A percentile compares a stretch with the other conserved stretches of the same genome.
Conservation (phyloP, 805 yeast genomes). For the Brettanomyces bruxellensis region DNA sequence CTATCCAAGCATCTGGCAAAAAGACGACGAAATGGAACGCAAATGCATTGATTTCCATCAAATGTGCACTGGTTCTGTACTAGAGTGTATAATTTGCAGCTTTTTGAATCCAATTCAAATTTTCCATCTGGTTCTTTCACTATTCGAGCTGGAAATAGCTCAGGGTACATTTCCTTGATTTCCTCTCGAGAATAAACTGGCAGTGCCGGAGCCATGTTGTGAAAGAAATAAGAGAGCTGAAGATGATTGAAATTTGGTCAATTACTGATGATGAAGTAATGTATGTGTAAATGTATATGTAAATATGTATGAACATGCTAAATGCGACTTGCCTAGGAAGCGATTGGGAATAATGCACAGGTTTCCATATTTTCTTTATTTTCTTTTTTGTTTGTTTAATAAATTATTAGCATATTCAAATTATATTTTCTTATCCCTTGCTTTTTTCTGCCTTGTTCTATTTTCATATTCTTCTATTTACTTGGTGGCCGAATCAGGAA, state of each 20-base stretch:
- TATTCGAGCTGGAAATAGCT: slow-evolving; percentile 16
- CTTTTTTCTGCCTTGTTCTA: no score
- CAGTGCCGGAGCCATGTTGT: slow-evolving; percentile 42
- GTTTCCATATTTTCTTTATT: neutral
- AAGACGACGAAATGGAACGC: slow-evolving; percentile 40
- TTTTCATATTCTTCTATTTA: no score
- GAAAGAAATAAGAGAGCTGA: neutral
- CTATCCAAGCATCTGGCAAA: slow-evolving; percentile 33
- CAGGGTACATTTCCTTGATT: slow-evolving; percentile 18
- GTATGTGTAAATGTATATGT: no score
- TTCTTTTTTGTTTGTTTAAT: neutral
- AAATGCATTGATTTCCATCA: slow-evolving; percentile 31
- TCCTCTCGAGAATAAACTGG: slow-evolving; percentile 34
- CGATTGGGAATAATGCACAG: no score
- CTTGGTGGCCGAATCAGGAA: no score
- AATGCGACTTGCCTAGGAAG: no score
- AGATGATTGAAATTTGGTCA: no score
- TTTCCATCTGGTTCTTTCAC: slow-evolving; percentile 5
- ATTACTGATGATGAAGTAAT: no score
- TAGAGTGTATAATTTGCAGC: slow-evolving; percentile 28
- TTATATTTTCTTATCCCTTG: neutral
- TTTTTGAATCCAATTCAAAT: slow-evolving; percentile 2
- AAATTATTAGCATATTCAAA: no score
- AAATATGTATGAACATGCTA: no score
- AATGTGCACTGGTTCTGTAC: slow-evolving; percentile 41